A percentile compares a stretch with the other conserved stretches of the same genome.
Conservation (phyloP, 2,329 filamentous ascomycete species). For the Myriangium duriaei region DNA sequence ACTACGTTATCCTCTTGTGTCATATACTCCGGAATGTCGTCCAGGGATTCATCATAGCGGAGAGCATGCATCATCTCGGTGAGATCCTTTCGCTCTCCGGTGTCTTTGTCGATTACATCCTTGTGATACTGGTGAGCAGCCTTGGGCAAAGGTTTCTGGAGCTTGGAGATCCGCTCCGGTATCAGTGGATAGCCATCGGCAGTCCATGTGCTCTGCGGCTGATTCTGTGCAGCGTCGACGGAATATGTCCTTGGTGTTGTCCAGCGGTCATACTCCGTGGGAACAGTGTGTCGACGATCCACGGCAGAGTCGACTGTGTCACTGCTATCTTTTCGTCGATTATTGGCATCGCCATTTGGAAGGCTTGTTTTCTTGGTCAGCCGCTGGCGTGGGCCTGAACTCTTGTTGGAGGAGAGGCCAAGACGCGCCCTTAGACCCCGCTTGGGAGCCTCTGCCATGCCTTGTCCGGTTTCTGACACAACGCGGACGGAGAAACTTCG, state of each 20-base stretch:
- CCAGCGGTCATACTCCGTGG: not conserved
- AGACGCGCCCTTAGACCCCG: slow-evolving; percentile 7
- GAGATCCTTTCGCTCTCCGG: slow-evolving; percentile 18
- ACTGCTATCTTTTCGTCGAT: not conserved
- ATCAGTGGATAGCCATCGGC: not conserved
- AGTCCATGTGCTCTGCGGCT: slow-evolving; percentile 1
- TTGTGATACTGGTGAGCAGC: slow-evolving; percentile 4
- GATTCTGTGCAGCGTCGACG: not conserved
- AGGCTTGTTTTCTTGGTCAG: slow-evolving; percentile 4
- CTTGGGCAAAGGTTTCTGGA: not conserved
- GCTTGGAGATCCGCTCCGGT: slow-evolving; percentile 1
- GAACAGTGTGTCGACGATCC: not conserved
- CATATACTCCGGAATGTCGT: slow-evolving; percentile 21
- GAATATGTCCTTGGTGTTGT: not conserved
- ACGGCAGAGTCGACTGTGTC: too few relatives aligned
- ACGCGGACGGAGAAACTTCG: too few relatives aligned
- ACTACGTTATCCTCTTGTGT: slow-evolving; percentile 9
- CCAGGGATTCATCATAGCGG: slow-evolving; percentile 24
- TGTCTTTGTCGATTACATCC: slow-evolving; percentile 11
- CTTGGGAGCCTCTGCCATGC: too few relatives aligned
- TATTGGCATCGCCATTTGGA: not conserved
- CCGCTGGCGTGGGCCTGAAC: slow-evolving; percentile 5
- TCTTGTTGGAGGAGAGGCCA: slow-evolving; percentile 6
- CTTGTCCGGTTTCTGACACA: too few relatives aligned
- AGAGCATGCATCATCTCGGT: slow-evolving; percentile 28